Conservation (phyloP, 2,329 filamentous ascomycete species). For the Penicillium sp. region DNA sequence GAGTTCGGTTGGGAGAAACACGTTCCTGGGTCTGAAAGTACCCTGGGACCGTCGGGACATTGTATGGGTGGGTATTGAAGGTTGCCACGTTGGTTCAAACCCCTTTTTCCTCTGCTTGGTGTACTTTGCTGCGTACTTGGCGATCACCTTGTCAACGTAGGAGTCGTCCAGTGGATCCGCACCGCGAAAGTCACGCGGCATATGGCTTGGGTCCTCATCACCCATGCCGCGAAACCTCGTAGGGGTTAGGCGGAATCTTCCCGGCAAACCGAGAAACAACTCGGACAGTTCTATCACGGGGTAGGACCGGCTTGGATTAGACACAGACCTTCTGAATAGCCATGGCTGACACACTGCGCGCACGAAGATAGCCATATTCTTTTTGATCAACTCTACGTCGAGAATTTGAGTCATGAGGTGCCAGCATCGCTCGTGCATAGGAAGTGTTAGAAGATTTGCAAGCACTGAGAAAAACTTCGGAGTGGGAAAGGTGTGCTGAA, state of each 20-base stretch:
- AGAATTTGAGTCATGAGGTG: not conserved
- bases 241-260: not conserved
- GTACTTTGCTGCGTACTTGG: not conserved
- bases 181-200: not conserved
- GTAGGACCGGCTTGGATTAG: not conserved
- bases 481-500: not conserved
- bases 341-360: not conserved
- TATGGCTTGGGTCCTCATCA: too few species aligned
- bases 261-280: not conserved
- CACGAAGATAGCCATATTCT: not conserved
- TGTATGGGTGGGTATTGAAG: not conserved
- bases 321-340: too few species aligned
- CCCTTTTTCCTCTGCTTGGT: not conserved
- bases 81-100: too few species aligned
- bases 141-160: not conserved
- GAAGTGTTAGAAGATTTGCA: not conserved
- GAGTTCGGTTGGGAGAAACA: not conserved
- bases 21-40: not conserved
- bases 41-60: not conserved
- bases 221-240: rapidly evolving
- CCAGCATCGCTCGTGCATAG: not conserved
- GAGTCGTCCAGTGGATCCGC: not conserved
- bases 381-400: not conserved
- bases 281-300: not conserved
- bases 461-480: not conserved